Evolutionary conservation across 139 green algal species (phyloP).

Genomic region (Chlorella sp.): DNA sequence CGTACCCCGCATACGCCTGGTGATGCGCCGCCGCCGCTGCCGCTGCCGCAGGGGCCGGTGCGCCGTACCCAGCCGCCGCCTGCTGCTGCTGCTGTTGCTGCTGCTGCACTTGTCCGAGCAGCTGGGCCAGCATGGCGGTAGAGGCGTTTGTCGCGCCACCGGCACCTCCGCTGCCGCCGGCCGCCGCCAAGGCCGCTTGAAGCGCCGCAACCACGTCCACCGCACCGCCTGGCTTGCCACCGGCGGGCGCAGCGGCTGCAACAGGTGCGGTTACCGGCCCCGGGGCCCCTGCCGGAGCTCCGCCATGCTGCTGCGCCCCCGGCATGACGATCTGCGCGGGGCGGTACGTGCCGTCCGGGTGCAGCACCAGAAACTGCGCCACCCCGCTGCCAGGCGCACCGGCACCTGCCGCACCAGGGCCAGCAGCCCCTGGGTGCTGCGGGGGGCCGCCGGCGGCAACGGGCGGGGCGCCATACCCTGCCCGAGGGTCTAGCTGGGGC

Average conservation of each 20-base stretch:
- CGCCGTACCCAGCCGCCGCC: neutral
- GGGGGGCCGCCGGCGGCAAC: neutral
- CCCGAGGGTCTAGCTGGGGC: neutral
- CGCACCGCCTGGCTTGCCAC: neutral
- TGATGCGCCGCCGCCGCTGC: neutral
- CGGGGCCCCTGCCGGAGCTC: neutral
- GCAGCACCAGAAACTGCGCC: constrained; percentile 8
- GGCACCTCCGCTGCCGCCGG: neutral
- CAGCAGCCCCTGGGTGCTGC: too few species aligned
- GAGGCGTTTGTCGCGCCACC: neutral
- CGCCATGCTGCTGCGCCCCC: neutral
- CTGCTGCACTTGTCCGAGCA: neutral
- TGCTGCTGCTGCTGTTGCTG: neutral
- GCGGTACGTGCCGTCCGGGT: constrained; percentile 13
- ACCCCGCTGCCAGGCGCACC: too few species aligned
- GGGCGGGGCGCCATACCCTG: neutral
- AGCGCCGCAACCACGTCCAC: neutral
- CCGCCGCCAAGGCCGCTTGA: neutral
- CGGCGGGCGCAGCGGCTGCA: neutral
- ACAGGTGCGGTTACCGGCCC: neutral
- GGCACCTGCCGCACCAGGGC: neutral
- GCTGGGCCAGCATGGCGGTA: neutral
- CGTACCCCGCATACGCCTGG: neutral
- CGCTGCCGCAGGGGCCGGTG: neutral
- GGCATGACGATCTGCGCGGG: constrained; percentile 4